These are phyloP conservation scores for Colletotrichum sp. DNA, from an alignment of 2,329 filamentous ascomycete genomes.

Conservation along the genomic window DNA sequence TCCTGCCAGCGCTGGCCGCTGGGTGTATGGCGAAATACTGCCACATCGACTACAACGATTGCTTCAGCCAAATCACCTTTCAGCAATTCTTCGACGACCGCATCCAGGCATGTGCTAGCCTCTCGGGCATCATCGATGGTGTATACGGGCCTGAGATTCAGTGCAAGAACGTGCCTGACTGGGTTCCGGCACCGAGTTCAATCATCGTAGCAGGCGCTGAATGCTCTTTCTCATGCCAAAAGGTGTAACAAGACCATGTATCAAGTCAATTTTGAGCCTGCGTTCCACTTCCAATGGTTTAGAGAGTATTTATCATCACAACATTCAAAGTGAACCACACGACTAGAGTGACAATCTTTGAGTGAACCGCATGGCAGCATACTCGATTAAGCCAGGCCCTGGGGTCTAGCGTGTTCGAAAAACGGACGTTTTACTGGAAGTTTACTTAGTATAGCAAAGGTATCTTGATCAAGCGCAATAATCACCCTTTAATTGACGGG, in stretches of 20 bases:
- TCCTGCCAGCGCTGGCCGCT: neutral
- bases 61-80: neutral
- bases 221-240: neutral
- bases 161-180: neutral
- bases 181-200: neutral
- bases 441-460: rapidly evolving
- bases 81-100: neutral
- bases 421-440: neutral
- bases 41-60: neutral
- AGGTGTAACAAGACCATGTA: neutral
- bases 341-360: neutral
- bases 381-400: neutral
- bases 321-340: neutral
- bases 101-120: neutral
- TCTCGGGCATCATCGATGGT: neutral
- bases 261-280: neutral
- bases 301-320: neutral
- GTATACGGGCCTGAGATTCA: neutral
- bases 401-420: neutral
- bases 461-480: neutral
- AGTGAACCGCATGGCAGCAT: neutral
- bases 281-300: rapidly evolving
- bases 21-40: neutral
- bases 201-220: neutral
- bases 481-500: neutral